Evolutionary conservation across 768 basidiomycete genomes (phyloP), one percentile per base, ranked within the genome.

Genomic region (Multifurca ochricompacta): DNA sequence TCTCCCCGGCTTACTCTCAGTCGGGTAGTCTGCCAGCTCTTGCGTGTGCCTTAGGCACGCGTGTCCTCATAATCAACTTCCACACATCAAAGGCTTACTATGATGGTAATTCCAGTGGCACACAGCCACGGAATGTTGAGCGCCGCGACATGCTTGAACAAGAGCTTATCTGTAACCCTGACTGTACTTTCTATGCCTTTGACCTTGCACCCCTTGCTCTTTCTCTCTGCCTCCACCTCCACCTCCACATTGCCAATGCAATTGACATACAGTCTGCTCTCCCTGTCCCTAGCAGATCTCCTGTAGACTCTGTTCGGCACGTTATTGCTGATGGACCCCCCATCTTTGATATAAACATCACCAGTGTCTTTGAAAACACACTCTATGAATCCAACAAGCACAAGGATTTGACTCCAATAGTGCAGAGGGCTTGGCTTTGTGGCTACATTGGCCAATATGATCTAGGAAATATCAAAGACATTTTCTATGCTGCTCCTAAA

Each of bases 221-320:
- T 64, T 70, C 75, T 0, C 69, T 85, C 5, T 76, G 72, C 60
- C 60, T 56, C 32, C 72, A 77, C 35, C 65, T 73, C 39, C 61
- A 64, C 2, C 59, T 83, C 21, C 72, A 72, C 35, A 60, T 84
- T 39, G 62, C 66, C 6, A 71, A 75, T 28, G 81, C 72, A n/a
- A 64, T 83, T 35, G 81, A 84, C 61, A 73, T 85, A 19, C 81
- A 83, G 59, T 77, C 77, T 4, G 74, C 70, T 3, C 75, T 76
- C 59, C 67, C 70, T 9, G 31, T 58, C 27, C 32, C 51, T 10
- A 64, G 68, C 44, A 73, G 77, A 28, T 68, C 69, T 34, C 75
- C 79, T 5, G 48, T 74, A 6, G 66, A 64, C 2, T 69, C 74
- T 0, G 73, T 83, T 58, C 63, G 70, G 57, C 70, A 55, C 31